Evolutionary conservation across 495 filamentous ascomycete genomes (phyloP).

Genomic region (Penicillium lagena): DNA sequence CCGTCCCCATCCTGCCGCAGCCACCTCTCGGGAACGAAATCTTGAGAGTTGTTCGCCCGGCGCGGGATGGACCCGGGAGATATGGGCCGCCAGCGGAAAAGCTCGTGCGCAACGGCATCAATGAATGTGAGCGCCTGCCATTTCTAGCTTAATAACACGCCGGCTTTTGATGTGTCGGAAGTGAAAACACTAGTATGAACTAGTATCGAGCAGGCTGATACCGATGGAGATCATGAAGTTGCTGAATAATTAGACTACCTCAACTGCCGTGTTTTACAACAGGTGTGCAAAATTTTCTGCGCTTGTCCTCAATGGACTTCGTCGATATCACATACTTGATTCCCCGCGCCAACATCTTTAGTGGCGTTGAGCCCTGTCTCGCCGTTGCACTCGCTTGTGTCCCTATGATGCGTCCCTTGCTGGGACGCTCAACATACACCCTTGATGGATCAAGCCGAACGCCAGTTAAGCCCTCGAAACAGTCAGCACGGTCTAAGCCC

Average conservation of each 20-base stretch:
- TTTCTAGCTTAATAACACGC: no score
- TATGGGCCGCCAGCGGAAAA: slow-evolving; percentile 32
- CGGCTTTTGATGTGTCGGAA: slow-evolving; percentile 21
- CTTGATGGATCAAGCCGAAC: no score
- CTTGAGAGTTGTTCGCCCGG: slow-evolving; percentile 7
- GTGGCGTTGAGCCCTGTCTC: slow-evolving; percentile 15
- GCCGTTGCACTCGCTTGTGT: slow-evolving; percentile 14
- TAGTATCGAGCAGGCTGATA: slow-evolving; percentile 29
- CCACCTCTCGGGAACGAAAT: slow-evolving; percentile 23
- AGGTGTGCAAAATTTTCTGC: no score
- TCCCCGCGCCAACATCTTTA: slow-evolving; percentile 13
- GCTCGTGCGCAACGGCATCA: slow-evolving; percentile 24
- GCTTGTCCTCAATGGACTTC: no score
- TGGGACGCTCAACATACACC: not conserved
- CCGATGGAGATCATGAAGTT: no score
- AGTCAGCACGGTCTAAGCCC: no score
- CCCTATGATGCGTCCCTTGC: slow-evolving; percentile 15
- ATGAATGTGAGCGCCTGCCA: slow-evolving; percentile 14
- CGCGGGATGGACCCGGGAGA: slow-evolving; percentile 23
- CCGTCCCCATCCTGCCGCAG: slow-evolving; percentile 3
- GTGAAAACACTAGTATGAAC: slow-evolving; percentile 39
- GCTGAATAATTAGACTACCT: not conserved
- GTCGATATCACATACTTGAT: not conserved
- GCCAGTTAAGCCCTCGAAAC: no score
- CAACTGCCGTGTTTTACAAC: slow-evolving; percentile 9